These are phyloP conservation scores for Rutidosis leptorrhynchoides DNA, from an alignment of 129 eudicot genomes.

Conservation along the genomic window DNA sequence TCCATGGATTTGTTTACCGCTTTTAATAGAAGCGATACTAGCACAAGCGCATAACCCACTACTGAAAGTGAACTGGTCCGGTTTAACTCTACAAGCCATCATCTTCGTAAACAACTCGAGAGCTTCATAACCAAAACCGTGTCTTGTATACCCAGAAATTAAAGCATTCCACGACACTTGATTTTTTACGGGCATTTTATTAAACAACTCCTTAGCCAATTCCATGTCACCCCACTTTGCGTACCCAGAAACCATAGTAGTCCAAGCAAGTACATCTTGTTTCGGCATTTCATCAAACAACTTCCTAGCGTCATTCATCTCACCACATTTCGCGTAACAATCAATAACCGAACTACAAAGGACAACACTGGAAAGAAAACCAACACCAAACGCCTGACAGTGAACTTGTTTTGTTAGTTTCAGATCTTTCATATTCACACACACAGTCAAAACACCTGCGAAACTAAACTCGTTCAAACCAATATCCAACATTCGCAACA, in stretches of 20 bases:
- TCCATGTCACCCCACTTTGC: slow-evolving; percentile 54
- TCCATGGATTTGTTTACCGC: slow-evolving; percentile 73
- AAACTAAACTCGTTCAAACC: slow-evolving; percentile 60
- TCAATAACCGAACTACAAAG: slow-evolving; percentile 64
- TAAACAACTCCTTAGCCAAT: slow-evolving; percentile 48
- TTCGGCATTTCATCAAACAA: slow-evolving; percentile 62
- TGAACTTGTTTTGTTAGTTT: slow-evolving; percentile 56
- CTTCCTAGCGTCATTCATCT: slow-evolving; percentile 50
- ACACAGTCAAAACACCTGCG: slow-evolving; percentile 58
- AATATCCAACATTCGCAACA: slow-evolving; percentile 38
- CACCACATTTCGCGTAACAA: slow-evolving; percentile 66
- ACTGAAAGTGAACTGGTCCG: slow-evolving; percentile 73
- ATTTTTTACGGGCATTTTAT: slow-evolving; percentile 58
- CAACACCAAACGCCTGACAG: slow-evolving; percentile 48
- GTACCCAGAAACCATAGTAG: slow-evolving; percentile 66
- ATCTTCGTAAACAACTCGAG: slow-evolving; percentile 49
- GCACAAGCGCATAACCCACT: slow-evolving; percentile 68
- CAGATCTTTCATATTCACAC: slow-evolving; percentile 47
- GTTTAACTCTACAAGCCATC: slow-evolving; percentile 42
- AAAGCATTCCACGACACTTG: slow-evolving; percentile 68
- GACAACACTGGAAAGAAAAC: slow-evolving; percentile 49
- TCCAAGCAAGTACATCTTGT: slow-evolving; percentile 67
- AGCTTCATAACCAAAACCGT: slow-evolving; percentile 46
- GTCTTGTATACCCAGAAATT: slow-evolving; percentile 67
- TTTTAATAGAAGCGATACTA: slow-evolving; percentile 40